Evolutionary conservation across 371 early-diverging fungal genomes (phyloP).

Genomic region (Nematocida homosporus): DNA sequence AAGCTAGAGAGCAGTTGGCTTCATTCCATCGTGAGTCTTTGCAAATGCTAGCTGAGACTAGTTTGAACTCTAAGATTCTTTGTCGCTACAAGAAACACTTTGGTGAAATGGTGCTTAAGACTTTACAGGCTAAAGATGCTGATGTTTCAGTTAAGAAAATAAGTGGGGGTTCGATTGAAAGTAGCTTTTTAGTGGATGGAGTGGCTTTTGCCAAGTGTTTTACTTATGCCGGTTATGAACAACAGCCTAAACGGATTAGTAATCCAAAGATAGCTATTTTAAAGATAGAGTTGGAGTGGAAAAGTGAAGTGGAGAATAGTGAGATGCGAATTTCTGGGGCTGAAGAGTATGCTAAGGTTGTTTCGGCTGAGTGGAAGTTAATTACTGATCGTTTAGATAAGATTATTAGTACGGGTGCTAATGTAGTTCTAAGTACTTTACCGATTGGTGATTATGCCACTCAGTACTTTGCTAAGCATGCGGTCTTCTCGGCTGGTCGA

Average conservation of each 20-base stretch:
- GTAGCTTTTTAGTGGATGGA: slow-evolving; percentile 87
- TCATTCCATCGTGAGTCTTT: slow-evolving; percentile 73
- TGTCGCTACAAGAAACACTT: slow-evolving; percentile 91
- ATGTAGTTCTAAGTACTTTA: slow-evolving; percentile 92
- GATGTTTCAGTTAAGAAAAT: slow-evolving; percentile 80
- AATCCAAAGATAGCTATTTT: slow-evolving; percentile 85
- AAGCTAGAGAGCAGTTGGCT: slow-evolving; percentile 41
- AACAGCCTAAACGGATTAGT: slow-evolving; percentile 91
- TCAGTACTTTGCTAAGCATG: slow-evolving; percentile 98
- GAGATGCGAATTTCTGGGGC: slow-evolving; percentile 93
- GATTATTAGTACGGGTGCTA: slow-evolving; percentile 90
- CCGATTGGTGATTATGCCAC: slow-evolving; percentile 99
- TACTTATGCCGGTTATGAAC: slow-evolving; percentile 98
- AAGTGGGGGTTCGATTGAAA: slow-evolving; percentile 91
- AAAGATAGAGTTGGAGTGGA: slow-evolving; percentile 96
- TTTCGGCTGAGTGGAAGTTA: slow-evolving; percentile 98
- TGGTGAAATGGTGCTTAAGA: slow-evolving; percentile 94
- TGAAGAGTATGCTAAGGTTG: slow-evolving; percentile 91
- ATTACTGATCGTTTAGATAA: slow-evolving; percentile 95
- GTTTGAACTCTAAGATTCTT: slow-evolving; percentile 95
- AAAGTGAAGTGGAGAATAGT: slow-evolving; percentile 99
- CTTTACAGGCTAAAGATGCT: slow-evolving; percentile 77
- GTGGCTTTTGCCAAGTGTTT: slow-evolving; percentile 99
- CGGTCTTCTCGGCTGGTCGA: slow-evolving; percentile 97
- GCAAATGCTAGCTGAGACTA: slow-evolving; percentile 87